Evolutionary conservation across 768 basidiomycete genomes (phyloP), one percentile per base, ranked within the genome.

Genomic region (Pleurotus platypus): DNA sequence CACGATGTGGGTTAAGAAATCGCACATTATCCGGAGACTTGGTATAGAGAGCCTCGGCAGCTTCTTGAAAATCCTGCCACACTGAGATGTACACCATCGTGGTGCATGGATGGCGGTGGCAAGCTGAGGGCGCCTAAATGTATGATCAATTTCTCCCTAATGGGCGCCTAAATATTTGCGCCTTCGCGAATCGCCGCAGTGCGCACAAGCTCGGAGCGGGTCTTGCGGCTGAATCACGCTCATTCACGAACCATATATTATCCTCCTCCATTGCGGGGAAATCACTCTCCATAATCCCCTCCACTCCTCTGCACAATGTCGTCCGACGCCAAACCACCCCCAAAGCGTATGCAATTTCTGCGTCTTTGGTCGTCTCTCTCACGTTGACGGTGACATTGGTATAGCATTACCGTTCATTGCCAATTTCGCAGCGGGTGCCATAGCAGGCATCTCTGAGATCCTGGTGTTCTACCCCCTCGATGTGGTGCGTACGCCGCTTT

Each of bases 351-450:
- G 24, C 13, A 18, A 7, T 24, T 30, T 30, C 35, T 22, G 37
- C 16, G 49, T 51, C 16, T 46, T 65, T 67, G n/a, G 60, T 20
- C 24, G 20, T 30, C 15, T 11, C 16, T 9, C 15, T 24, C 12
- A 13, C 15, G 18, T 26, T 39, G 12, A 7, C 22, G 30, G 3
- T 12, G 15, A 35, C 5, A 20, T 6, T 3, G 35, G 30, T 11
- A 45, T 58, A 94, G 92, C 91, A 26, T 78, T 93, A 47, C 92
- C 92, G 1, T 94, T 94, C 73, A 66, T 82, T 56, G 90, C 94
- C 61, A 97, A 92, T 66, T 98, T 99, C 67, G 82, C 87, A 1
- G 94, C 96, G 0, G 97, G 97, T 46, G 97, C 96, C 4, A 94
- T 98, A 64, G 97, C 97, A 61, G 96, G 96, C 57, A 84, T 92